Conservation (phyloP, 768 basidiomycete genomes). For the Hemileccinum rubropunctum region DNA sequence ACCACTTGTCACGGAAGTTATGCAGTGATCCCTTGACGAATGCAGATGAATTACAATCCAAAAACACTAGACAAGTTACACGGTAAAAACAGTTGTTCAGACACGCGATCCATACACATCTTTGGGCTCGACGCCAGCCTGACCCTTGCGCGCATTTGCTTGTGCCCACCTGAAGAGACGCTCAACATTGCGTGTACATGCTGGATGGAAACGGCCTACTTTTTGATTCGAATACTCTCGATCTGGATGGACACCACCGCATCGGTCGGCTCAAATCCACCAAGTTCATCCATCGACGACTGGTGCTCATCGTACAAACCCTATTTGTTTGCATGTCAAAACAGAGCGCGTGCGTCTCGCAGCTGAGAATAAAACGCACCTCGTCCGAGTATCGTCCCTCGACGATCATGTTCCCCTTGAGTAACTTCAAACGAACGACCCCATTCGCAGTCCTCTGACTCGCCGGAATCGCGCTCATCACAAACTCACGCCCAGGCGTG, state of each 20-base stretch:
- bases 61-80: neutral
- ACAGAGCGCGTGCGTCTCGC: neutral
- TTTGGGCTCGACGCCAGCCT: conserved; percentile 69
- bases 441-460: conserved; percentile 98
- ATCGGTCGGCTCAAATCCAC: conserved; percentile 95
- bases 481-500: conserved; percentile 97
- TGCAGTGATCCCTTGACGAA: no score
- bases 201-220: conserved; percentile 47
- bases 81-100: conserved; percentile 21
- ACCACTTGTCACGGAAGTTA: no score
- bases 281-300: conserved; percentile 98
- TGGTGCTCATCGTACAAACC: conserved; percentile 94
- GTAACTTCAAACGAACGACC: conserved; percentile 81
- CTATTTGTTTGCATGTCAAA: conserved; percentile 34
- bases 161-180: conserved; percentile 73
- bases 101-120: conserved; percentile 76
- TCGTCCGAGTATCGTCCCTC: conserved; percentile 90
- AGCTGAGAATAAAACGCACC: conserved; percentile 29
- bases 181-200: neutral
- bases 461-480: conserved; percentile 85
- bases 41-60: no score
- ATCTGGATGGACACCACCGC: conserved; percentile 97
- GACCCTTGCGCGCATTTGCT: conserved; percentile 81
- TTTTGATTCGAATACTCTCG: conserved; percentile 96
- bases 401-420: conserved; percentile 95